Evolutionary conservation across 306 rosid species (phyloP).

Genomic region (Hippophae tibetana): DNA sequence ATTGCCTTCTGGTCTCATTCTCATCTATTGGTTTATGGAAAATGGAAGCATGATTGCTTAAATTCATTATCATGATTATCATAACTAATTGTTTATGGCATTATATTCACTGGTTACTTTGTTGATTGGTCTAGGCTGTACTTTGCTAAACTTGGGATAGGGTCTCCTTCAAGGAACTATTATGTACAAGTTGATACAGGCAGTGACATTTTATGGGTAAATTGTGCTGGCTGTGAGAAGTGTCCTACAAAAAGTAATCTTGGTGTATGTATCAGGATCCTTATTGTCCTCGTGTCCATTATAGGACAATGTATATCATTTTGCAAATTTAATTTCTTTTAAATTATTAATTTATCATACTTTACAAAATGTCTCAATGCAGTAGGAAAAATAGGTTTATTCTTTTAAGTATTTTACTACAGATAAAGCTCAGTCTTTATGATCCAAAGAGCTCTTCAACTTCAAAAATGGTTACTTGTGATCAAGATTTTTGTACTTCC

Average conservation of each 20-base stretch:
- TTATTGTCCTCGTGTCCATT: slow-evolving; percentile 2
- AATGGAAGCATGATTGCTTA: background rate
- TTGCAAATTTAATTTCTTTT: background rate
- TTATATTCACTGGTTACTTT: slow-evolving; percentile 15
- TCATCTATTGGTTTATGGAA: too few species aligned
- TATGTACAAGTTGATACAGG: slow-evolving; percentile 95
- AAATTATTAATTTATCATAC: slow-evolving; percentile 6
- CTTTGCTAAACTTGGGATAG: slow-evolving; percentile 65
- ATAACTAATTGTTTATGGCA: slow-evolving; percentile 1
- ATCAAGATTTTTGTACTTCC: slow-evolving; percentile 54
- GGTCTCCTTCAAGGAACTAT: slow-evolving; percentile 65
- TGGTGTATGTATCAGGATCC: slow-evolving; percentile 47
- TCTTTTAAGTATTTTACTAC: slow-evolving; percentile 31
- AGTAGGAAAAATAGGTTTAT: slow-evolving; percentile 6
- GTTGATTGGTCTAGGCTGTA: slow-evolving; percentile 49
- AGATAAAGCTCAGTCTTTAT: slow-evolving; percentile 59
- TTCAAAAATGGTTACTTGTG: slow-evolving; percentile 48
- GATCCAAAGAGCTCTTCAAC: slow-evolving; percentile 47
- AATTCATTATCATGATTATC: background rate
- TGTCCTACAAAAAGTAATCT: slow-evolving; percentile 65
- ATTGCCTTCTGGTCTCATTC: too few species aligned
- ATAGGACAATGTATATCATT: slow-evolving; percentile 2
- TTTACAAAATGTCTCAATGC: slow-evolving; percentile 11
- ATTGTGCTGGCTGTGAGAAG: slow-evolving; percentile 49
- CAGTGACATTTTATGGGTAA: slow-evolving; percentile 88